phyloP scores from a whole-genome alignment of 441 rosid genomes.

The Pelargonium australe region DNA sequence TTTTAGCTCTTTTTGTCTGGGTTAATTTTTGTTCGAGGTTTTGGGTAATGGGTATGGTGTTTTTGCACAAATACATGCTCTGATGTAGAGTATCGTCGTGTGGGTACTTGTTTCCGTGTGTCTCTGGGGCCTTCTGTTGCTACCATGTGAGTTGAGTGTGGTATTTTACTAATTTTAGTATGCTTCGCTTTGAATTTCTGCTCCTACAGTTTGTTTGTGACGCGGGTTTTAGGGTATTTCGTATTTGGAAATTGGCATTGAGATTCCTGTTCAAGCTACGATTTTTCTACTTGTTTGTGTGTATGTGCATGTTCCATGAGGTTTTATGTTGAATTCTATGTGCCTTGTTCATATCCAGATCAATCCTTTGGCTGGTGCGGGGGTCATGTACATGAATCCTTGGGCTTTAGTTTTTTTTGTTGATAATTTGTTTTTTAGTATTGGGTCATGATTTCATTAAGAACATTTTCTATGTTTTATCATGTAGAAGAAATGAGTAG shows the following conservation, averaged over 20 bases:
- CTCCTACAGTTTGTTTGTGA: neutral
- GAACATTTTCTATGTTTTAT: constrained; percentile 5
- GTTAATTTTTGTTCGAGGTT: neutral
- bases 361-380: neutral
- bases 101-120: neutral
- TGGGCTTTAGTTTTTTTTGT: neutral
- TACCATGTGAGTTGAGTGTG: constrained; percentile 2
- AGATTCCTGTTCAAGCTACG: neutral
- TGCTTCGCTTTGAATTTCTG: neutral
- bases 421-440: neutral
- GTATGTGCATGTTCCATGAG: neutral
- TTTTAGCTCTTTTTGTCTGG: neutral
- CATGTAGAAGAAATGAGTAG: constrained; percentile 81
- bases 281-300: neutral
- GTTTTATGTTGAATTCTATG: neutral
- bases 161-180: neutral
- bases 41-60: constrained; percentile 4
- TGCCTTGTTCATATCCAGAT: neutral
- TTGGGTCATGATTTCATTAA: neutral
- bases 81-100: neutral
- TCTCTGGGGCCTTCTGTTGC: neutral
- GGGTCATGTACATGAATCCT: neutral
- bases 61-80: neutral
- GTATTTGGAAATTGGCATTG: neutral
- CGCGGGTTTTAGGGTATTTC: neutral